Conservation (phyloP, 2,329 filamentous ascomycete genomes). For the Botrytis aclada region DNA sequence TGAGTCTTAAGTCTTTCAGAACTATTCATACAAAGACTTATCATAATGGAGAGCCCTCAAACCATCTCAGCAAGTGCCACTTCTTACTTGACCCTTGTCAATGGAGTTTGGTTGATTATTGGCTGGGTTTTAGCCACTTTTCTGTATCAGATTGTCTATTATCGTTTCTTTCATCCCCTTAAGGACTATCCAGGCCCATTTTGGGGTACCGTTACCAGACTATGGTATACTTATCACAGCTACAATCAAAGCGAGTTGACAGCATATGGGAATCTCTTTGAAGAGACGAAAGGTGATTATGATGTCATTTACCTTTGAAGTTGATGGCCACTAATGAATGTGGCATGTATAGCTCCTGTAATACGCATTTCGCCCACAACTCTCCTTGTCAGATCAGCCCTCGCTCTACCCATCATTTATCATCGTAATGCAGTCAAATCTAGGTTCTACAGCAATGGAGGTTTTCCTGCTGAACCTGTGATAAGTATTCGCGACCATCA, state of each 20-base stretch:
- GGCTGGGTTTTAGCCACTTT: background rate
- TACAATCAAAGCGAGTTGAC: background rate
- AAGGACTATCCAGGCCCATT: constrained; percentile 37
- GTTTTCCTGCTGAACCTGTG: constrained; percentile 53
- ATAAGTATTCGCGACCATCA: constrained; percentile 56
- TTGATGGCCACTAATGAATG: background rate
- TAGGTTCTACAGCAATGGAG: constrained; percentile 56
- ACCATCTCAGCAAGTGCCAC: background rate
- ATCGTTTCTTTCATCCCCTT: constrained; percentile 35
- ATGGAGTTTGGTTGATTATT: background rate
- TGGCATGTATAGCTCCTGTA: constrained; percentile 44
- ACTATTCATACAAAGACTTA: background rate
- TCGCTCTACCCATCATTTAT: constrained; percentile 55
- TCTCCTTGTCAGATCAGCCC: constrained; percentile 52
- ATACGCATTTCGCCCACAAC: constrained; percentile 53
- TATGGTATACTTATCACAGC: constrained; percentile 37
- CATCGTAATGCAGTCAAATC: constrained; percentile 54
- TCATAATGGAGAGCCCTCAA: background rate
- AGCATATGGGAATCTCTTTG: background rate
- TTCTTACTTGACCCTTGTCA: background rate
- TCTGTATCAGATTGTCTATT: constrained; percentile 26
- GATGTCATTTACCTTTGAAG: background rate
- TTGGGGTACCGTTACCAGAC: constrained; percentile 36
- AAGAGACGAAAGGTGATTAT: constrained; percentile 3
- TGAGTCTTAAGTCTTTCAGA: background rate